These are phyloP conservation scores for Begonia loranthoides DNA, from an alignment of 306 rosid species.

Conservation along the genomic window DNA sequence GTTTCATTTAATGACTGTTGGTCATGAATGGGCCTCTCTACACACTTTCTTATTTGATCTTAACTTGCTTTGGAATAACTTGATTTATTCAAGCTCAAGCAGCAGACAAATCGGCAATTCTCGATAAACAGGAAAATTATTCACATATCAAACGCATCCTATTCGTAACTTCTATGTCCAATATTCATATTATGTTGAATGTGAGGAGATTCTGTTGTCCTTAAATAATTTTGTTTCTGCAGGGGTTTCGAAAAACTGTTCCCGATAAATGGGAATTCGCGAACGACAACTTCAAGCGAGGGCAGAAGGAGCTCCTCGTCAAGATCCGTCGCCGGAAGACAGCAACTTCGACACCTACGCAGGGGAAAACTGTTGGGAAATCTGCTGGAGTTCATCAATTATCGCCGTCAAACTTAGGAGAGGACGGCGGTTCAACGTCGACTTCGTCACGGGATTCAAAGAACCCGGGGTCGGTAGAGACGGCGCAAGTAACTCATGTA, in stretches of 20 bases:
- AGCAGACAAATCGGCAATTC: too few species aligned
- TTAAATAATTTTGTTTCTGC: not conserved
- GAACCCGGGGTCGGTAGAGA: slow-evolving; percentile 59
- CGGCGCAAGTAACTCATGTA: slow-evolving; percentile 11
- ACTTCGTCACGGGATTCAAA: slow-evolving; percentile 57
- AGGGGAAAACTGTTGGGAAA: slow-evolving; percentile 7
- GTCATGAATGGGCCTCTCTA: too few species aligned
- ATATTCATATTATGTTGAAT: too few species aligned
- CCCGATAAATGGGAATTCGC: slow-evolving; percentile 98
- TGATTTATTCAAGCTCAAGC: too few species aligned
- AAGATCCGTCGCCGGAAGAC: slow-evolving; percentile 70
- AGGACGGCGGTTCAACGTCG: slow-evolving; percentile 64
- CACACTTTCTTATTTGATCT: too few species aligned
- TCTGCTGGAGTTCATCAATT: slow-evolving; percentile 13
- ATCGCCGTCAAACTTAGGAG: slow-evolving; percentile 50
- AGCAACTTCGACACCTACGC: slow-evolving; percentile 2
- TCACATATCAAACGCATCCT: too few species aligned
- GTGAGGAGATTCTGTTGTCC: too few species aligned
- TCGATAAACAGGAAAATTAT: too few species aligned
- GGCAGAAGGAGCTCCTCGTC: slow-evolving; percentile 44
- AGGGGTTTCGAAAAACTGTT: slow-evolving; percentile 80
- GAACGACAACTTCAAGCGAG: slow-evolving; percentile 67
- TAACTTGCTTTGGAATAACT: too few species aligned
- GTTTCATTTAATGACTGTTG: too few species aligned
- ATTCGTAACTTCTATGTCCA: too few species aligned